Base-by-base conservation (phyloP, 345 rosid species). In the Citrus maxima region DNA sequence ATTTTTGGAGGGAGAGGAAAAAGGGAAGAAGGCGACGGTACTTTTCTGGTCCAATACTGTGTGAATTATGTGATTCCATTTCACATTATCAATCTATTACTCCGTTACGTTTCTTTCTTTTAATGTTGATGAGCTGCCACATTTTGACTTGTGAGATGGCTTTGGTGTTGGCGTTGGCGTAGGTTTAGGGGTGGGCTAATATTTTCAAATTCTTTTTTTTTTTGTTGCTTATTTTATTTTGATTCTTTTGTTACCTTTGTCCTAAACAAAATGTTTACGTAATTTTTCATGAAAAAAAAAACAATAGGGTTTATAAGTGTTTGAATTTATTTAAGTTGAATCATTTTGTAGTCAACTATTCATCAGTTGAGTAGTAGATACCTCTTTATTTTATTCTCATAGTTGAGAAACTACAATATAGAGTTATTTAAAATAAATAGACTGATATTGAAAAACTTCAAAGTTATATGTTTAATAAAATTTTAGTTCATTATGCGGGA, bases 21-120 rank as follows among this genome's bases (percentile, higher is more conserved):
- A 70, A 60, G 51, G 12, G 82, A 80, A 62, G 85, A 85, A 64
- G 85, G 28, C 4, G 85, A 80, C 80, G 62, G 5, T 37, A 10
- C 51, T 46, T 12, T 27, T 68, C 22, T 55, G 80, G 88, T 78
- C 86, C 76, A 77, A 74, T 32, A 54, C 18, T 4, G 27, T 16
- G 32, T 18, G 70, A 30, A 30, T 35, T 19, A 46, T 25, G 72
- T 69, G 58, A 24, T 24, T 24, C 7, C 16, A 59, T 24, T 7
- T 28, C 38, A 1, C 35, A 10, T 7, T 51, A 37, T 10, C 54
- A 19, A 46, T 46, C 18, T 3, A 46, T 46, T 46, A 54, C 56
- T 19, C 9, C 70, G 6, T 51, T 55, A 46, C 74, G 78, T 65
- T 38, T 54, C 78, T 14, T 56, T 13, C 35, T 10, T 40, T 12